phyloP scores from a whole-genome alignment of 768 basidiomycete genomes.

The Naganishia vaughanmartiniae region DNA sequence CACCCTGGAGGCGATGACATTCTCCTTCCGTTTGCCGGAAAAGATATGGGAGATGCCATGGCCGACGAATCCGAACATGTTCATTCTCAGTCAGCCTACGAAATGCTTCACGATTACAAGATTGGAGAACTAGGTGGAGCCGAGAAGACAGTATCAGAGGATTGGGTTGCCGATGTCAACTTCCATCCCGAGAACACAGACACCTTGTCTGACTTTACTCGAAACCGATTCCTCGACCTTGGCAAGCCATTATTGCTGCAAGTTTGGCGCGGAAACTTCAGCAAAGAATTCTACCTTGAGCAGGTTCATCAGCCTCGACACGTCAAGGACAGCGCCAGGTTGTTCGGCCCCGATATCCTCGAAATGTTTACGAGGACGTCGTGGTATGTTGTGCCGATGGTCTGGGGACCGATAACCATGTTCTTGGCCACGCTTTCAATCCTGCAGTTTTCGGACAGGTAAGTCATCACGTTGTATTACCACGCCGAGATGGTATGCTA shows the following conservation, averaged over 20 bases:
- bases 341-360: conserved; percentile 77
- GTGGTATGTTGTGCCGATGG: conserved; percentile 88
- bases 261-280: conserved; percentile 83
- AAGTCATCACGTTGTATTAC: not conserved
- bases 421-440: conserved; percentile 80
- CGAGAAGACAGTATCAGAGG: conserved; percentile 72
- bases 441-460: conserved; percentile 61
- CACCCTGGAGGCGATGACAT: conserved; percentile 95
- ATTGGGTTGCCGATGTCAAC: conserved; percentile 85
- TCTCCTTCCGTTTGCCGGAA: conserved; percentile 75
- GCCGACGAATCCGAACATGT: conserved; percentile 74
- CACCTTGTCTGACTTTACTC: conserved; percentile 72
- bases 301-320: conserved; percentile 97
- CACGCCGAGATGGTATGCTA: not conserved
- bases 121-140: conserved; percentile 77
- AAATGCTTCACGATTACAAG: conserved; percentile 81
- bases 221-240: conserved; percentile 88
- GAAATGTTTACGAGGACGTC: conserved; percentile 84
- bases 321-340: conserved; percentile 72
- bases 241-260: conserved; percentile 76
- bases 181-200: conserved; percentile 91
- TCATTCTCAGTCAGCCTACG: conserved; percentile 86
- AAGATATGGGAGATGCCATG: conserved; percentile 79
- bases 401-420: conserved; percentile 84
- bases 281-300: conserved; percentile 90